phyloP scores from a whole-genome alignment of 257 asterid genomes.

The Cinchona pubescens region DNA sequence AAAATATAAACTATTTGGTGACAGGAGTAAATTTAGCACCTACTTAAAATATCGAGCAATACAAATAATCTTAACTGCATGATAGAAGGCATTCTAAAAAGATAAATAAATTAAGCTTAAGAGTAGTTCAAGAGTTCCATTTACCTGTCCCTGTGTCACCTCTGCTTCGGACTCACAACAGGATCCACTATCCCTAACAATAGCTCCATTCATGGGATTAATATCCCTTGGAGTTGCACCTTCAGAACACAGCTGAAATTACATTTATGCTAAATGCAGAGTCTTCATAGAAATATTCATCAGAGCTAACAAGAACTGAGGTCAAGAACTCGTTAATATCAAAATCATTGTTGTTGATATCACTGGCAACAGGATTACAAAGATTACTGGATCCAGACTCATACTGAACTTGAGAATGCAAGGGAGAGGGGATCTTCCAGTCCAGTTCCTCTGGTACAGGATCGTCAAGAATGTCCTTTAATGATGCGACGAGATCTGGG shows the following conservation, averaged over 20 bases:
- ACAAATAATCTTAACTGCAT: not conserved
- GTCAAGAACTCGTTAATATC: conserved; percentile 56
- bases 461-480: conserved; percentile 39
- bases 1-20: not conserved
- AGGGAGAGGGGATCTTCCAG: conserved; percentile 62
- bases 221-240: conserved; percentile 11
- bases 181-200: conserved; percentile 19
- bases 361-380: conserved; percentile 25
- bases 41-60: not conserved
- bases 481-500: conserved; percentile 53
- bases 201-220: not conserved
- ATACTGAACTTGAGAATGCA: conserved; percentile 62
- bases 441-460: conserved; percentile 36
- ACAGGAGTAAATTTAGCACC: not conserved
- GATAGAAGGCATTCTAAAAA: not conserved
- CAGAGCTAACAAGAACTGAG: conserved; percentile 49
- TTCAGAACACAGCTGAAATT: conserved; percentile 17
- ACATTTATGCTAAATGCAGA: conserved; percentile 14
- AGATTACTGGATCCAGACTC: conserved; percentile 54
- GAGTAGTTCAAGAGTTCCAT: conserved; percentile 15
- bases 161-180: conserved; percentile 64
- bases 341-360: conserved; percentile 18
- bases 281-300: conserved; percentile 38
- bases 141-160: conserved; percentile 55
- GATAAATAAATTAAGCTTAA: not conserved